Percentiles rank a stretch among this genome's conserved stretches.
phyloP scores from a whole-genome alignment of 1,284 basidiomycete species.

The Sanghuangporus sanghuang region DNA sequence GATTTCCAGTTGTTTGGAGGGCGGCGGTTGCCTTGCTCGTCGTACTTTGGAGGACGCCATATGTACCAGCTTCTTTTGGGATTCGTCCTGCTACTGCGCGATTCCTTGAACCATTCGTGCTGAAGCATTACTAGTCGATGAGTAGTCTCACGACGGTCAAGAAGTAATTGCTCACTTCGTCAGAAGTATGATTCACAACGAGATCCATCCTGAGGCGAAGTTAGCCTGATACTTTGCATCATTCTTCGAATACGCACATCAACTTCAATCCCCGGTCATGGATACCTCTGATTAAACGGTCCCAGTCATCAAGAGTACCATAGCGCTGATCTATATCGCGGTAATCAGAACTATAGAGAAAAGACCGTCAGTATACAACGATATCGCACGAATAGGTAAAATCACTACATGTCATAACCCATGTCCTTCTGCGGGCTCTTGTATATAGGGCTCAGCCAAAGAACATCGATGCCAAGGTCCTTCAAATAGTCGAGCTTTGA shows the following conservation, averaged over 20 bases:
- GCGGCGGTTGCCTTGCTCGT: constrained; percentile 44
- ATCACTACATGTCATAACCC: constrained; percentile 63
- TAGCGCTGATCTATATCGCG: constrained; percentile 66
- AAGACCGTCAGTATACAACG: not conserved
- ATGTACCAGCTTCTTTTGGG: constrained; percentile 74
- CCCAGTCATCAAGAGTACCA: constrained; percentile 72
- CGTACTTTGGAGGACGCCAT: constrained; percentile 62
- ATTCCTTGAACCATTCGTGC: constrained; percentile 74
- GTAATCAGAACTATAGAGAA: constrained; percentile 56
- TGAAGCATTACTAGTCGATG: constrained; percentile 21
- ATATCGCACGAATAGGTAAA: constrained; percentile 15
- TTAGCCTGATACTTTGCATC: constrained; percentile 9
- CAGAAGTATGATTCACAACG: constrained; percentile 77
- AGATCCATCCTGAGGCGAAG: constrained; percentile 57
- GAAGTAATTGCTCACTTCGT: constrained; percentile 40
- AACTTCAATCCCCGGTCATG: constrained; percentile 68
- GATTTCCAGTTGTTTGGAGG: constrained; percentile 75
- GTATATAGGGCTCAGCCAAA: constrained; percentile 78
- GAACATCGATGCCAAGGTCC: constrained; percentile 63
- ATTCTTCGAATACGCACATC: constrained; percentile 37
- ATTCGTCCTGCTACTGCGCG: constrained; percentile 49
- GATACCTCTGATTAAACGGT: constrained; percentile 51
- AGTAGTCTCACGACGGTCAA: not conserved
- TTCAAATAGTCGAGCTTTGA: constrained; percentile 67
- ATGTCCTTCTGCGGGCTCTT: constrained; percentile 65